Conservation (phyloP, 805 yeast species). For the Millerozyma miso region DNA sequence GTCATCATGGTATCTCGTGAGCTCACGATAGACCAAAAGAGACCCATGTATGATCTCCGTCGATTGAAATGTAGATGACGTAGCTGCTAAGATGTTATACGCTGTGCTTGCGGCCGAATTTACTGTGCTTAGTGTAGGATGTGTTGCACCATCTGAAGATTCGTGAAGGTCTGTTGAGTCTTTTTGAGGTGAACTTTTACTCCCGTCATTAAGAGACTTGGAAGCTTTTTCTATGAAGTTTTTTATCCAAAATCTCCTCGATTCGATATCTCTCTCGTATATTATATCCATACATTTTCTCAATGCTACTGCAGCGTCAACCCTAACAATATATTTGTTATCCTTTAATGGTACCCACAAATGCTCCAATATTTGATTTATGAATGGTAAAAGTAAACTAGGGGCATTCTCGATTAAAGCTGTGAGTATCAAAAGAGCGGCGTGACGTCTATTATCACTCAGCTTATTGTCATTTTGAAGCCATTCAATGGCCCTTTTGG, state of each 20-base stretch:
- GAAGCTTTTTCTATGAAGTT: slow-evolving; percentile 66
- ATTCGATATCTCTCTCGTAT: slow-evolving; percentile 67
- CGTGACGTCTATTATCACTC: slow-evolving; percentile 77
- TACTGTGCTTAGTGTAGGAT: slow-evolving; percentile 1
- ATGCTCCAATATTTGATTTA: slow-evolving; percentile 71
- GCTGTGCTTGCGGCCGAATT: slow-evolving; percentile 12
- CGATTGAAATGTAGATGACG: slow-evolving; percentile 18
- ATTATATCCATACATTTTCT: slow-evolving; percentile 76
- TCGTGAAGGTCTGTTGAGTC: slow-evolving; percentile 8
- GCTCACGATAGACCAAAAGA: slow-evolving; percentile 73
- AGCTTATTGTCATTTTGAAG: slow-evolving; percentile 75
- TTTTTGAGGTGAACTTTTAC: slow-evolving; percentile 6
- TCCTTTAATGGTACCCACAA: slow-evolving; percentile 89
- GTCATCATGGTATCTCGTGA: slow-evolving; percentile 64
- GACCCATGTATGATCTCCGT: slow-evolving; percentile 85
- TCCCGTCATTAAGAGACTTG: slow-evolving; percentile 45
- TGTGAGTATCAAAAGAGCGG: slow-evolving; percentile 77
- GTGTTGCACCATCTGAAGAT: slow-evolving; percentile 1
- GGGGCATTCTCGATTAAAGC: slow-evolving; percentile 88
- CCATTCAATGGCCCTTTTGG: slow-evolving; percentile 87
- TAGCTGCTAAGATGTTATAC: slow-evolving; percentile 18
- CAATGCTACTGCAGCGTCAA: slow-evolving; percentile 79
- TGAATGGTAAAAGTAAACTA: slow-evolving; percentile 71
- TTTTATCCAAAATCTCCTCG: slow-evolving; percentile 73
- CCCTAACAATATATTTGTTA: slow-evolving; percentile 65